Base-by-base conservation (phyloP, 148 eudicot species). In the Rhododendron vialii region DNA sequence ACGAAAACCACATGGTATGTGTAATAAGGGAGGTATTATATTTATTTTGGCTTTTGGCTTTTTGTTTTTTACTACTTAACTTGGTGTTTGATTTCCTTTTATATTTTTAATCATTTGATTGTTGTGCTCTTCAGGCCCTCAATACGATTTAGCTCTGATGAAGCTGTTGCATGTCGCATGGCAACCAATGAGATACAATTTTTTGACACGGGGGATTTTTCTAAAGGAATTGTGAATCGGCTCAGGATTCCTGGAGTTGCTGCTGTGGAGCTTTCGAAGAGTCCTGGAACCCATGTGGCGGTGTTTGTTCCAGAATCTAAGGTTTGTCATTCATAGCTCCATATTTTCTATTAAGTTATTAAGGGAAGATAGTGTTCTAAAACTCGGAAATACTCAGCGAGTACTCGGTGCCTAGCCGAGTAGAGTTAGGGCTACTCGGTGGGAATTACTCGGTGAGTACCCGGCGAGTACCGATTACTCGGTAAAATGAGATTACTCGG, bases 251-350 rank as follows among this genome's bases (percentile, higher is more conserved):
- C 96, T 82, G 96, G 98, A 82, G 89, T 98, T 86, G 95, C 98
- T 88, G 95, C 95, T 24, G 65, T 92, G 45, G 96, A 94, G 90
- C 93, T 98, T 84, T 94, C 99, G 65, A 94, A 89, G 89, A 89
- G 67, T 73, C 94, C 96, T 36, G 95, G 98, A 76, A 90, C 96
- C 85, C 91, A 93, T 86, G 91, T 98, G 86, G 99, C 99, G 38
- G 91, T 91, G 22, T 98, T 91, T 91, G 94, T 95, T 93, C 95
- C 99, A 75, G 99, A 98, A 89, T 91, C 98, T 36, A 95, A 95
- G 99, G 99, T 98, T 77, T 91, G 88, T 83, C 63, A 77, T 88
- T 75, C 24, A 55, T 41, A n/a, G 38, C 88, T 86, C 61, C 79
- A 43, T 53, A 48, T 78, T 53, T 15, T 69, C 24, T 59, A 47